Conservation (phyloP, 1,284 basidiomycete genomes). For the Macrocystidia cucumis region DNA sequence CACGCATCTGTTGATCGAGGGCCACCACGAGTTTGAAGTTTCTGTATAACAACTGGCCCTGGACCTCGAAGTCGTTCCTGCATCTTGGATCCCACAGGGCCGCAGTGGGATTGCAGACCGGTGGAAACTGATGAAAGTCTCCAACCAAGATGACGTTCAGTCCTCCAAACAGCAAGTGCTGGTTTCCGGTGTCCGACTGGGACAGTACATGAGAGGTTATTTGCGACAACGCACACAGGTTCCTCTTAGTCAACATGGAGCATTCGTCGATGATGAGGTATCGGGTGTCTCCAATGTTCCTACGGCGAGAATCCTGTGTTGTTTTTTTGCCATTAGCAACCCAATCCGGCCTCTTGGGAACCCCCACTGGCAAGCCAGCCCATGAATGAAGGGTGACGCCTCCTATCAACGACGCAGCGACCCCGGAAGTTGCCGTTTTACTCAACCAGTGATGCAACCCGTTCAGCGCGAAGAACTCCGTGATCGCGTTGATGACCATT, state of each 20-base stretch:
- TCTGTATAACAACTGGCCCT: background rate
- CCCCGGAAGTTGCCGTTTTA: conserved; percentile 22
- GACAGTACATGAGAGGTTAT: conserved; percentile 2
- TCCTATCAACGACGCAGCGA: conserved; percentile 23
- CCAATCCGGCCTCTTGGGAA: background rate
- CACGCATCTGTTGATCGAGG: conserved; percentile 25
- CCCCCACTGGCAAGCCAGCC: conserved; percentile 10
- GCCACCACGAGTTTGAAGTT: conserved; percentile 13
- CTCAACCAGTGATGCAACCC: conserved; percentile 9
- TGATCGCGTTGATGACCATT: conserved; percentile 19
- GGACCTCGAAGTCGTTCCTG: background rate
- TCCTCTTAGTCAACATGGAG: conserved; percentile 20
- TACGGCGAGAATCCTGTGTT: conserved; percentile 6
- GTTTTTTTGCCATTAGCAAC: too few species aligned
- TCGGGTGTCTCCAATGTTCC: conserved; percentile 10
- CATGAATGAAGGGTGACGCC: conserved; percentile 23
- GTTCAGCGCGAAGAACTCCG: conserved; percentile 14
- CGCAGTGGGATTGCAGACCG: conserved; percentile 13
- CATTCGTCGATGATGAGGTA: conserved; percentile 20
- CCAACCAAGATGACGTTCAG: conserved; percentile 29
- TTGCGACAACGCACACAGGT: conserved; percentile 11
- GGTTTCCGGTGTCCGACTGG: background rate
- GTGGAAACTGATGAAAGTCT: conserved; percentile 34
- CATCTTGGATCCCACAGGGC: conserved; percentile 11
- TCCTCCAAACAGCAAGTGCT: conserved; percentile 22